Evolutionary conservation across 345 rosid species (phyloP).

Genomic region (Durio zibethinus): DNA sequence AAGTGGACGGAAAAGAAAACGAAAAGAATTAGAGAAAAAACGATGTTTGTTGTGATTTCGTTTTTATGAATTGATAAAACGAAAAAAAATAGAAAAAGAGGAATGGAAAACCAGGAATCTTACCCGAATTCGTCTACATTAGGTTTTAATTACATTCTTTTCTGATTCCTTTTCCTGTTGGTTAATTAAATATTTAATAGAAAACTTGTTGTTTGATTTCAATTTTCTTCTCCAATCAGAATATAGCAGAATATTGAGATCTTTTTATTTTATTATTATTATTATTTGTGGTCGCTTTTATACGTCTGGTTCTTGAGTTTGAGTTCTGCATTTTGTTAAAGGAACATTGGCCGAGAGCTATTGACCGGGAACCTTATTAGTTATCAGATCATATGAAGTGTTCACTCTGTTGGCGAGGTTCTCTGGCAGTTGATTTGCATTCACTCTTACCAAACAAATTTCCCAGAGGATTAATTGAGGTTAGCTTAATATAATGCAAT

Average conservation of each 20-base stretch:
- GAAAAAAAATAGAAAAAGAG: background rate
- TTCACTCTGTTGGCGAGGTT: conserved; percentile 25
- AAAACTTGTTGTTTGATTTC: background rate
- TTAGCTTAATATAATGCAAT: conserved; percentile 7
- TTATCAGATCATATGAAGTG: conserved; percentile 34
- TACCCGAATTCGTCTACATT: background rate
- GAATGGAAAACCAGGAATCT: background rate
- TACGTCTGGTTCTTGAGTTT: conserved; percentile 4
- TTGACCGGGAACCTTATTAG: conserved; percentile 7
- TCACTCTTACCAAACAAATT: conserved; percentile 15
- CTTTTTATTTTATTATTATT: no score
- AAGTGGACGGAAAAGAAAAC: background rate
- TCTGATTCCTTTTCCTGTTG: background rate
- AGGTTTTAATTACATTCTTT: background rate
- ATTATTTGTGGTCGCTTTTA: background rate
- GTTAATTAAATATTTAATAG: background rate
- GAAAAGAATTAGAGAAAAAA: background rate
- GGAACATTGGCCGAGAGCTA: conserved; percentile 18
- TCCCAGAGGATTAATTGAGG: conserved; percentile 24
- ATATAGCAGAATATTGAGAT: background rate
- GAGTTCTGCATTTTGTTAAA: conserved; percentile 16
- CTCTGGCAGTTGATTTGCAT: conserved; percentile 26
- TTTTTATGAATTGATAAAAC: background rate
- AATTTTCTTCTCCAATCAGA: background rate
- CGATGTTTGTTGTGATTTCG: background rate